These are phyloP conservation scores for Chrysoporthe deuterocubensis DNA, from an alignment of 2,329 filamentous ascomycete species.

Conservation along the genomic window DNA sequence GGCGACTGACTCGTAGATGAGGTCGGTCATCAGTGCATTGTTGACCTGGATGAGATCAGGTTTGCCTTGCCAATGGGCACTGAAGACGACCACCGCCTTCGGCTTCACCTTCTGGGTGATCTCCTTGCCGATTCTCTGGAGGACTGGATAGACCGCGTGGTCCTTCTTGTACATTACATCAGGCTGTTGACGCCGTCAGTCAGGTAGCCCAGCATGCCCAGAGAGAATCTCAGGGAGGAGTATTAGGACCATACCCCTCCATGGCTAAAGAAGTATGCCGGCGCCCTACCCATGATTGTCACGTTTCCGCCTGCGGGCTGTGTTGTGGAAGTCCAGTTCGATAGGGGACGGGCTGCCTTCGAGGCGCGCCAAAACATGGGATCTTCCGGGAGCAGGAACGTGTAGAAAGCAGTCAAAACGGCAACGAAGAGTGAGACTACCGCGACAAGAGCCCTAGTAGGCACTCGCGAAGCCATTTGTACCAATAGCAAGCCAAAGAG, in stretches of 20 bases:
- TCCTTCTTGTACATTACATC: constrained; percentile 69
- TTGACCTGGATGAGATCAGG: constrained; percentile 66
- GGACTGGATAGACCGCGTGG: constrained; percentile 68
- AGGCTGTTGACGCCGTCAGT: constrained; percentile 45
- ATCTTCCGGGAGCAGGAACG: constrained; percentile 9
- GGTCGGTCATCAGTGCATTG: constrained; percentile 62
- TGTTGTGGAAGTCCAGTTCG: neutral
- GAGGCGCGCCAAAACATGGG: constrained; percentile 17
- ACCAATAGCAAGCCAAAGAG: neutral
- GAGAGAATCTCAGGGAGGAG: too few species aligned
- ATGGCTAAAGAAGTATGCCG: constrained; percentile 56
- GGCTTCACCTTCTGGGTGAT: constrained; percentile 73
- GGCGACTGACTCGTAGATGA: constrained; percentile 64
- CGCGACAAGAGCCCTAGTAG: constrained; percentile 18
- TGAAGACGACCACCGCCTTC: constrained; percentile 75
- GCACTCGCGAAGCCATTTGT: constrained; percentile 17
- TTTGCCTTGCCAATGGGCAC: constrained; percentile 74
- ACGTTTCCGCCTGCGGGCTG: constrained; percentile 11
- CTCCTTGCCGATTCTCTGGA: constrained; percentile 68
- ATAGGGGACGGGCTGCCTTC: constrained; percentile 7
- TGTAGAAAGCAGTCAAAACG: constrained; percentile 21
- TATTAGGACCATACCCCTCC: constrained; percentile 45
- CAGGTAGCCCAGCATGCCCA: neutral
- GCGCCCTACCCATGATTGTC: constrained; percentile 39
- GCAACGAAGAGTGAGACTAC: constrained; percentile 15